Base-by-base conservation (phyloP, 768 basidiomycete genomes). In the Suillus tomentosus region DNA sequence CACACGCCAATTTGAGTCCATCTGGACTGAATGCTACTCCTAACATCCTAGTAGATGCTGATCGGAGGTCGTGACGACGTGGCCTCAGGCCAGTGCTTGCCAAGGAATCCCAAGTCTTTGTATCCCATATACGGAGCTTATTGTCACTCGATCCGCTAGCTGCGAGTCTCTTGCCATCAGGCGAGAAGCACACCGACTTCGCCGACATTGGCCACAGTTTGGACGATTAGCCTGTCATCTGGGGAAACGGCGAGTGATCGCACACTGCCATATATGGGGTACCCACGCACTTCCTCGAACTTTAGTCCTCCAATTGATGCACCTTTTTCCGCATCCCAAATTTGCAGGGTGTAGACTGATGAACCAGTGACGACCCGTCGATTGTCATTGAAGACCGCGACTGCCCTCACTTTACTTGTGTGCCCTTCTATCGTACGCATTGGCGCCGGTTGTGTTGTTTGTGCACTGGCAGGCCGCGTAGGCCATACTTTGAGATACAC, bases 1-100 rank as follows among this genome's bases (percentile, higher is more conserved):
- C 31, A 31, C 31, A 31, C 31, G 31, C 67, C 45, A 86, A 69
- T 57, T 78, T 73, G 45, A 73, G 74, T 6, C 79, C 79, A 68
- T 83, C 79, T 27, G 80, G 80, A 3, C 81, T 81, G 63, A 81
- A 78, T 64, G 72, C 68, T 53, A 82, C 79, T 9, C 14, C 31
- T 6, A 31, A 31, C 31, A 6, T 4, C 31, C 4, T 4, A 31
- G 31, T 5, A 31, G 3, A 0, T 31, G 31, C 24, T 24, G 24
- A 24, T 24, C 24, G 2, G 4, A 31, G 31, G 31, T 31, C 4
- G 31, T 4, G 31, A 31, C 31, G 31, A 5, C 31, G 5, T 31
- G 31, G 31, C 31, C 31, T 31, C 31, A 5, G 31, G 5, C 31
- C 4, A 31, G 0, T 1, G 31, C 31, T 31, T 31, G 31, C 31